Evolutionary conservation across 2,329 filamentous ascomycete species (phyloP), one percentile per base, ranked within the genome.

Genomic region (Neofusicoccum umdonicola): DNA sequence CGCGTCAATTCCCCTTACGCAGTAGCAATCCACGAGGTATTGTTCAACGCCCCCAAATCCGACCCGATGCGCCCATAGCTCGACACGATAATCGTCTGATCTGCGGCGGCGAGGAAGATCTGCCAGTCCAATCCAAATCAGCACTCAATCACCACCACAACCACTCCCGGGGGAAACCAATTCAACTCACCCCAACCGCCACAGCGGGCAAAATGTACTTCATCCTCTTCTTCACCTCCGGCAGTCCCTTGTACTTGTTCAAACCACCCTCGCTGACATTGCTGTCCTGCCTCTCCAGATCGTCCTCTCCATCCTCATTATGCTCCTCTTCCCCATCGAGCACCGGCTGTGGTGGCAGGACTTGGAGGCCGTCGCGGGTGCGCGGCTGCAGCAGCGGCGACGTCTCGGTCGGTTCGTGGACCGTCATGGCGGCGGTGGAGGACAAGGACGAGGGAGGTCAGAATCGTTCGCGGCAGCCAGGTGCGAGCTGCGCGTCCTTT

Each of bases 41-140:
- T 86, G 72, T 90, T 91, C 61, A 94, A 81, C 1, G 90, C 89
- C 60, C 90, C 82, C 34, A 94, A 79, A 67, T 93, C 91, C 64
- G 85, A 91, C 11, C 90, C 90, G 70, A 94, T 93, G 67, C 84
- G 87, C 57, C 89, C 89, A 74, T 93, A 93, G n/a, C 85, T 88
- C n/a, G 87, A 87, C 56, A 93, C 86, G 35, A 91, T 88, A 62
- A 93, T 86, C 0, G 91, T 91, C 74, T 93, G 90, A 72, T 94
- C 91, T 58, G 89, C 83, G 3, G 90, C 89, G 19, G 88, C 84
- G 7, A 94, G 81, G 72, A 91, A 91, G 45, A 93, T 80, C 88
- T 90, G 42, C 31, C 42, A 27, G 15, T 11, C 13, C 17, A 34
- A 11, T 15, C 71, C 45, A 13, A 13, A 66, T 41, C 19, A 47